Percentiles rank a stretch among this genome's conserved stretches.
Conservation (phyloP, 805 yeast species). For the Wickerhamiella spandovensis region DNA sequence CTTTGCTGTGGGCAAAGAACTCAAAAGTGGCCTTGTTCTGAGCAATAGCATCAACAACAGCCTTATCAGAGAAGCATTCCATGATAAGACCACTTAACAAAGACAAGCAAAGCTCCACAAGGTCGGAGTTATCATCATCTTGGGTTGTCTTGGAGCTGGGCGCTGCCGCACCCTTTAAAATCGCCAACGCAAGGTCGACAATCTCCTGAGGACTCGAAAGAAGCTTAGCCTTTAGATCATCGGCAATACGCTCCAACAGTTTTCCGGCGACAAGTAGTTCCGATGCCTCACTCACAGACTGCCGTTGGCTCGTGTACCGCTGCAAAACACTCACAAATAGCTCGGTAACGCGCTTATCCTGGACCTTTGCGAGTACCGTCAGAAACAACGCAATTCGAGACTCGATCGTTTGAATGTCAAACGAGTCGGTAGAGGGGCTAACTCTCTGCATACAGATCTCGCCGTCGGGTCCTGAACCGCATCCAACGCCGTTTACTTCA, state of each 20-base stretch:
- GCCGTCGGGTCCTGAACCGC: background rate
- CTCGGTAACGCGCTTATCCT: slow-evolving; percentile 33
- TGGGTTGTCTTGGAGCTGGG: slow-evolving; percentile 21
- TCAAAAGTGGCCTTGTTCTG: slow-evolving; percentile 7
- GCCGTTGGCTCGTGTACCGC: slow-evolving; percentile 25
- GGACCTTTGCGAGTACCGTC: slow-evolving; percentile 36
- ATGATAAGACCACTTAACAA: slow-evolving; percentile 22
- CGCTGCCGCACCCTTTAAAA: slow-evolving; percentile 27
- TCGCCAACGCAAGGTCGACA: slow-evolving; percentile 34
- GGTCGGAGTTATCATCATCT: slow-evolving; percentile 21
- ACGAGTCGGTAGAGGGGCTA: background rate
- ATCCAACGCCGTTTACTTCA: slow-evolving; percentile 21
- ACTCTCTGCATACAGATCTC: background rate
- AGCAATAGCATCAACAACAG: slow-evolving; percentile 8
- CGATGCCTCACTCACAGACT: background rate
- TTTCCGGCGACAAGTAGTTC: slow-evolving; percentile 36
- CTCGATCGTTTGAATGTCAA: slow-evolving; percentile 32
- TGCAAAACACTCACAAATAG: slow-evolving; percentile 39
- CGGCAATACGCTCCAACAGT: slow-evolving; percentile 48
- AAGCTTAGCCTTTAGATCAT: slow-evolving; percentile 42
- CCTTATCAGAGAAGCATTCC: slow-evolving; percentile 14
- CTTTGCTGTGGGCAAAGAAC: background rate
- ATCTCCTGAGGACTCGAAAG: slow-evolving; percentile 46
- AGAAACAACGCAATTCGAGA: slow-evolving; percentile 30
- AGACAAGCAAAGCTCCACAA: slow-evolving; percentile 23